Evolutionary conservation across 495 filamentous ascomycete genomes (phyloP), one percentile per base, ranked within the genome.

Genomic region (Podospora conica): DNA sequence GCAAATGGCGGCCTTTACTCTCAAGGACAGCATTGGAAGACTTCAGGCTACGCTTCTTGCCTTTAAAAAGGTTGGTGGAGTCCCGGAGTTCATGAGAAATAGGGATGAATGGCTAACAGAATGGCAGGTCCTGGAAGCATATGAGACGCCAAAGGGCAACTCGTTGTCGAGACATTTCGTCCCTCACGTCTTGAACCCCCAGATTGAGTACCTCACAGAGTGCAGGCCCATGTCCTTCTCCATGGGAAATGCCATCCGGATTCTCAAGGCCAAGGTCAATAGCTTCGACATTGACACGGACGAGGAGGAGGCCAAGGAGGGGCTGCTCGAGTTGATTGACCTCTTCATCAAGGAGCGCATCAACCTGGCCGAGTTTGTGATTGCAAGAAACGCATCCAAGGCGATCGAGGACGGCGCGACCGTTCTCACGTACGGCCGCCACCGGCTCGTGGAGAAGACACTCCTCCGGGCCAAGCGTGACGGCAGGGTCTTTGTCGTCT

Each of bases 231-330:
- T 98, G 77, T 93, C 90, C 60, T 91, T 95, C 75, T 90, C 90
- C 54, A 94, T 96, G 87, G 93, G 96, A 64, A 98, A 97, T 77
- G 92, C 92, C 21, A 97, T 98, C 75, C 86, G 96, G 48, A 92
- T 92, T 79, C 83, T 98, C 21, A 98, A 98, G 79, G 83, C 95
- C 28, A 85, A 89, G 72, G 93, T 98, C 76, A 86, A 90, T 61
- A 89, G 87, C 58, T 86, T 97, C 66, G 92, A 96, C 73, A 91
- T 93, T 11, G 87, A 90, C 65, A 85, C 86, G 8, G 86, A 91
- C 15, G 93, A 98, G 68, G 75, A 84, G 4, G 82, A 87, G 20
- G 92, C 94, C 7, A 97, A 96, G 79, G 78, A 84, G 22, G 77
- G 85, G 9, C 84, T 98, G 21, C 87, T 88, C 70, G 85, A 88